phyloP scores from a whole-genome alignment of 441 rosid species.

The Biscutella auriculata region DNA sequence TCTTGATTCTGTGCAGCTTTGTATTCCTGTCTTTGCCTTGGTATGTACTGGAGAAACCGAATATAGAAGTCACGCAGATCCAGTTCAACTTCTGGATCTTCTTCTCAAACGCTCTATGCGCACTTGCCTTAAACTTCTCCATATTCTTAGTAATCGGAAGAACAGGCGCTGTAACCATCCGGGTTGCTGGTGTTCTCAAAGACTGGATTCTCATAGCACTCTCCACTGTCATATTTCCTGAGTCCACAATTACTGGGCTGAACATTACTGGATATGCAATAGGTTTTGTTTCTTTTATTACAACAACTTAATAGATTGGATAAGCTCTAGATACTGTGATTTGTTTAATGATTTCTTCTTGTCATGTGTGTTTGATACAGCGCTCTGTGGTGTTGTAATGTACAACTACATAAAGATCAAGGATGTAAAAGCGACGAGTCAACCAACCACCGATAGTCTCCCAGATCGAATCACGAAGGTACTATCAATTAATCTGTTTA shows the following conservation, averaged over 20 bases:
- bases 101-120: conserved; percentile 94
- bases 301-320: not conserved
- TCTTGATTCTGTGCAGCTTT: conserved; percentile 52
- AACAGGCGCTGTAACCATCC: conserved; percentile 93
- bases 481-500: not conserved
- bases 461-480: conserved; percentile 84
- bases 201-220: conserved; percentile 99
- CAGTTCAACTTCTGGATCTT: conserved; percentile 98
- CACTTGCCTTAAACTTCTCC: conserved; percentile 89
- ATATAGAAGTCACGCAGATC: conserved; percentile 74
- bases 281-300: conserved; percentile 30
- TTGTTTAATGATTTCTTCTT: not conserved
- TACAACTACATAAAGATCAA: conserved; percentile 86
- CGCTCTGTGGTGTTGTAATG: conserved; percentile 96
- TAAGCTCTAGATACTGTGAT: not conserved
- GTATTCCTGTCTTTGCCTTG: conserved; percentile 89
- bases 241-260: conserved; percentile 86
- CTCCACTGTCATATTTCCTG: conserved; percentile 95
- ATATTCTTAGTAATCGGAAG: conserved; percentile 94
- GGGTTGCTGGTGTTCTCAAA: conserved; percentile 98
- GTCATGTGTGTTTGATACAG: conserved; percentile 28
- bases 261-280: conserved; percentile 93
- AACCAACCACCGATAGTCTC: conserved; percentile 46
- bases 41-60: conserved; percentile 85
- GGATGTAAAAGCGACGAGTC: conserved; percentile 75